Conservation (phyloP, 1,284 basidiomycete species). For the Ceratobasidium sp. region DNA sequence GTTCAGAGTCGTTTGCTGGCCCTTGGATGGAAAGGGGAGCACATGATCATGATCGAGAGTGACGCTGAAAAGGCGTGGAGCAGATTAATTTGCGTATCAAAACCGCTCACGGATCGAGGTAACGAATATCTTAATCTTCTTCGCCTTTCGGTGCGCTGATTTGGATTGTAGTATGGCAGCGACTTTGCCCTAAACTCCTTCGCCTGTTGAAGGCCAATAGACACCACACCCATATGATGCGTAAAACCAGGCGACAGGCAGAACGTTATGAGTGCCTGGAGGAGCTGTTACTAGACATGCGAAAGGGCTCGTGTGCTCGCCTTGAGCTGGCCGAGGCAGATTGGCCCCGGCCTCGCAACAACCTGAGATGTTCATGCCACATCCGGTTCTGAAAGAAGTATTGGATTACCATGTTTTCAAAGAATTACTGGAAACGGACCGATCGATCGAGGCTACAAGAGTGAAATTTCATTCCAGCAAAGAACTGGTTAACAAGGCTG, state of each 20-base stretch:
- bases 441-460: slow-evolving; percentile 16
- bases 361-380: neutral
- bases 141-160: neutral
- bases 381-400: slow-evolving; percentile 8
- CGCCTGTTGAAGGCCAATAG: slow-evolving; percentile 16
- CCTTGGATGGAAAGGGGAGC: slow-evolving; percentile 7
- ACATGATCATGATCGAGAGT: slow-evolving; percentile 7
- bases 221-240: neutral
- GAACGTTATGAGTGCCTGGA: neutral
- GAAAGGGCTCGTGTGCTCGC: neutral
- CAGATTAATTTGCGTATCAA: neutral
- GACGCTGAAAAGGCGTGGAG: neutral
- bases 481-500: slow-evolving; percentile 17
- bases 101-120: slow-evolving; percentile 32
- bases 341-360: neutral
- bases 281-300: slow-evolving; percentile 5
- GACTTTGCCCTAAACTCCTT: slow-evolving; percentile 21
- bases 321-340: slow-evolving; percentile 16
- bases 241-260: neutral
- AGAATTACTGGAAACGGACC: slow-evolving; percentile 26
- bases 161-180: slow-evolving; percentile 14
- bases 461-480: slow-evolving; percentile 5
- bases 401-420: slow-evolving; percentile 15
- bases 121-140: neutral
- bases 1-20: slow-evolving; percentile 8